These are phyloP conservation scores for Sporothrix mexicana DNA, from an alignment of 2,329 filamentous ascomycete genomes.

Conservation along the genomic window DNA sequence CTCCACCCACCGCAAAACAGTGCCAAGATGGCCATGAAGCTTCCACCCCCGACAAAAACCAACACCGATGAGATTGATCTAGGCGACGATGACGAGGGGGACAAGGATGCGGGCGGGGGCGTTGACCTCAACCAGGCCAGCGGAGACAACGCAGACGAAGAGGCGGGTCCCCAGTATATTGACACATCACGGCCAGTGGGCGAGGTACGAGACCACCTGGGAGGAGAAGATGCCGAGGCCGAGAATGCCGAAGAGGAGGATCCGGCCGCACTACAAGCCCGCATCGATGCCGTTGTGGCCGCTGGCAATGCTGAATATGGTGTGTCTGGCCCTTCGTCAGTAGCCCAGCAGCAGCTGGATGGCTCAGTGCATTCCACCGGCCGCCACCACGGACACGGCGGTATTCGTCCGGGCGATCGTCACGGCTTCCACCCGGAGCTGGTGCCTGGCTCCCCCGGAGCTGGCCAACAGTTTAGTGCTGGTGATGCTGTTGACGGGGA, in stretches of 20 bases:
- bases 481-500: not conserved
- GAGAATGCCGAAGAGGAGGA: constrained; percentile 34
- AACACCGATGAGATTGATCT: constrained; percentile 57
- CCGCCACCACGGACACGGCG: constrained; percentile 12
- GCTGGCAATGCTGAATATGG: constrained; percentile 35
- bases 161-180: constrained; percentile 43
- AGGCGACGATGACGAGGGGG: constrained; percentile 38
- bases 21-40: not conserved
- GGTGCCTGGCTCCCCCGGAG: not conserved
- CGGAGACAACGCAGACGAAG: constrained; percentile 28
- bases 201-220: constrained; percentile 31
- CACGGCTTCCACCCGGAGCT: constrained; percentile 29
- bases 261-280: constrained; percentile 37
- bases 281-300: constrained; percentile 42
- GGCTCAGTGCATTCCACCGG: constrained; percentile 33
- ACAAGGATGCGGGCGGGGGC: not conserved
- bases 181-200: constrained; percentile 46
- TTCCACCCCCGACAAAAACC: not conserved
- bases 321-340: not conserved
- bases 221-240: not conserved
- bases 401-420: not conserved
- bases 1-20: constrained; percentile 33
- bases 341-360: constrained; percentile 33
- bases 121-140: not conserved
- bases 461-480: not conserved